These are phyloP conservation scores for Penicillium hordei DNA, from an alignment of 2,329 filamentous ascomycete species.

Conservation along the genomic window DNA sequence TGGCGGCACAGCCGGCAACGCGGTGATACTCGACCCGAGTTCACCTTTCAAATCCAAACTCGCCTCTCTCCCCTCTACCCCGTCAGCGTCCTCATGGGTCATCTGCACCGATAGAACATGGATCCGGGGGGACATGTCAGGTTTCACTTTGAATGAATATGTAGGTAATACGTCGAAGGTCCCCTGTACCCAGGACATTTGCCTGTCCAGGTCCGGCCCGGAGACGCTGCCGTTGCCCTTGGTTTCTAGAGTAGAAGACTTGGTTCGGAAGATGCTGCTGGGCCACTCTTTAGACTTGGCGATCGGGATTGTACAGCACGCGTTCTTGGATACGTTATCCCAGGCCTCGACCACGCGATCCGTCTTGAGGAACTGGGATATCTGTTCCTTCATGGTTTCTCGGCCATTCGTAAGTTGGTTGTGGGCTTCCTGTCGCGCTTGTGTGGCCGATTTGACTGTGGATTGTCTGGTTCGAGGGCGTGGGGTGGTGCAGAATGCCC, in stretches of 20 bases:
- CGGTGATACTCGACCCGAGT: constrained; percentile 3
- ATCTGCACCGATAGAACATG: constrained; percentile 34
- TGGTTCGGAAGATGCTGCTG: constrained; percentile 35
- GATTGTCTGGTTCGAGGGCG: constrained; percentile 21
- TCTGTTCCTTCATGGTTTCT: constrained; percentile 35
- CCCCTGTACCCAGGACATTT: constrained; percentile 36
- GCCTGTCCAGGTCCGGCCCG: constrained; percentile 19
- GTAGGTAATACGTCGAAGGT: constrained; percentile 29
- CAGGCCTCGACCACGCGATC: constrained; percentile 36
- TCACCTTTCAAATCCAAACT: constrained; percentile 9
- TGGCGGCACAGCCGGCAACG: constrained; percentile 7
- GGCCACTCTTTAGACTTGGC: constrained; percentile 27
- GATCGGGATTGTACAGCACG: constrained; percentile 16
- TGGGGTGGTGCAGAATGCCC: constrained; percentile 18
- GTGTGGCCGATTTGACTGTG: constrained; percentile 11
- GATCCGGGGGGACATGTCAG: constrained; percentile 30
- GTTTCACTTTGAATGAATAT: constrained; percentile 33
- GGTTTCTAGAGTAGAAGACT: constrained; percentile 19
- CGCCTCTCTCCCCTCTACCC: background rate
- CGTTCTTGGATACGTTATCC: constrained; percentile 28
- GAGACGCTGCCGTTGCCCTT: constrained; percentile 11
- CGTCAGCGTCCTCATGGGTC: constrained; percentile 21
- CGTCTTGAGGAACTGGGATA: constrained; percentile 36
- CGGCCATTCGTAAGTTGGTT: constrained; percentile 10
- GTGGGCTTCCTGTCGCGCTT: constrained; percentile 9